Percentiles rank a stretch among this genome's conserved stretches.
These are phyloP conservation scores for Lodderomyces jiufengensis DNA, from an alignment of 1,139 yeast genomes.

Conservation along the genomic window DNA sequence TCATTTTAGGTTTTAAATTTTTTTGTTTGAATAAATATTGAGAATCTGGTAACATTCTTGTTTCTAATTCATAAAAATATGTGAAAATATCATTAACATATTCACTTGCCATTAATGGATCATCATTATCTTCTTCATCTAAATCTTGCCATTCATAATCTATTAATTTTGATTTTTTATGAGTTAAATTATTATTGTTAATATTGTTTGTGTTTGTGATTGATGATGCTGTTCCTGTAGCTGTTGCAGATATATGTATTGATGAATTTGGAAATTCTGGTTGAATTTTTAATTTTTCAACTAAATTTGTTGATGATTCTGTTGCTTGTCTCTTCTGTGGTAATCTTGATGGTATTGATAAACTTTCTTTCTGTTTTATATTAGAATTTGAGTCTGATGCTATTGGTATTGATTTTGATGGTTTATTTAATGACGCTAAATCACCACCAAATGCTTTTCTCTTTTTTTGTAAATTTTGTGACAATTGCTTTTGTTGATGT, in stretches of 20 bases:
- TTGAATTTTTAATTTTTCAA: constrained; percentile 33
- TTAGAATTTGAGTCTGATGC: constrained; percentile 1
- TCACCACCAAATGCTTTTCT: constrained; percentile 38
- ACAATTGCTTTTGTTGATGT: too few species aligned
- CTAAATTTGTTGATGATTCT: constrained; percentile 48
- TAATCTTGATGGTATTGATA: constrained; percentile 37
- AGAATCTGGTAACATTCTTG: constrained; percentile 73
- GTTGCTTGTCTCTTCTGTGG: constrained; percentile 59
- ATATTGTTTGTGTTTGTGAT: not conserved
- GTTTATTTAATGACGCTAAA: constrained; percentile 21
- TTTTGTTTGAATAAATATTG: constrained; percentile 72
- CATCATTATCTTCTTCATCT: constrained; percentile 86
- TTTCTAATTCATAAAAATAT: constrained; percentile 72
- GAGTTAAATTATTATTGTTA: constrained; percentile 9
- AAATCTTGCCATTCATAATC: constrained; percentile 82
- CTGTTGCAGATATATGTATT: constrained; percentile 1
- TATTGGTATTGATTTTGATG: constrained; percentile 2
- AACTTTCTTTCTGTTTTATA: not conserved
- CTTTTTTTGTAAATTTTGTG: constrained; percentile 10
- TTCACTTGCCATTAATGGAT: constrained; percentile 94
- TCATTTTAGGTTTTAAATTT: constrained; percentile 77
- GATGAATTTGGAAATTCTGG: constrained; percentile 7
- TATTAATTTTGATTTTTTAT: constrained; percentile 35
- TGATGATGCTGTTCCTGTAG: constrained; percentile 1
- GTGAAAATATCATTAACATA: constrained; percentile 85